These are phyloP conservation scores for Nemania sp. DNA, from an alignment of 2,329 filamentous ascomycete species.

Conservation along the genomic window DNA sequence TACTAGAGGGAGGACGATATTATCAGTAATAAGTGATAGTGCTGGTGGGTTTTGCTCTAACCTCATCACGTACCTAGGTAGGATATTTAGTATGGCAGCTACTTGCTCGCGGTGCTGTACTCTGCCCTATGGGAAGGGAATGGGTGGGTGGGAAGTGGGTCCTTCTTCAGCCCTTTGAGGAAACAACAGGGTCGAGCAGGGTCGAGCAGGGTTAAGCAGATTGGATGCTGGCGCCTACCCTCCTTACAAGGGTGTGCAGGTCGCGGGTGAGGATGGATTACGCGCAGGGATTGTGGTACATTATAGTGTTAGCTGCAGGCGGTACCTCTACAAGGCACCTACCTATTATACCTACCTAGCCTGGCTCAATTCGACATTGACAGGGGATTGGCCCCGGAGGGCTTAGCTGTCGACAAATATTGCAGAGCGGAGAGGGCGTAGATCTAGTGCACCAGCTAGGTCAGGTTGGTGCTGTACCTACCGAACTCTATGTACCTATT, in stretches of 20 bases:
- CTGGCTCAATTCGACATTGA: constrained; percentile 15
- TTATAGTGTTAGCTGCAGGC: constrained; percentile 26
- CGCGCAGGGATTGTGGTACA: constrained; percentile 38
- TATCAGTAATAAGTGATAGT: constrained; percentile 15
- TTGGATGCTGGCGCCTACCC: constrained; percentile 27
- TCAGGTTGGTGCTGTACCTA: background rate
- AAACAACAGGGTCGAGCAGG: constrained; percentile 17
- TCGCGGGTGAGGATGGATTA: constrained; percentile 36
- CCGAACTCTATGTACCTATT: background rate
- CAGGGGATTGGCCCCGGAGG: constrained; percentile 4
- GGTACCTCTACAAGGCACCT: constrained; percentile 34
- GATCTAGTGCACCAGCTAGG: constrained; percentile 7
- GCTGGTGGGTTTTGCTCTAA: background rate
- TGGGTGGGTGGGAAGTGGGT: constrained; percentile 28
- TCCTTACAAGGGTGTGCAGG: constrained; percentile 27
- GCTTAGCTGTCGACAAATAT: constrained; percentile 29
- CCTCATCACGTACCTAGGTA: background rate
- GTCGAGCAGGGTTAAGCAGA: constrained; percentile 27
- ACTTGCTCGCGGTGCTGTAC: background rate
- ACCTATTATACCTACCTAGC: too few species aligned
- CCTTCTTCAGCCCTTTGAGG: constrained; percentile 40
- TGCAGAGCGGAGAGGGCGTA: constrained; percentile 28
- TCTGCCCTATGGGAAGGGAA: constrained; percentile 39
- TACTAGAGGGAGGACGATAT: background rate
- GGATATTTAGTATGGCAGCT: constrained; percentile 1